These are phyloP conservation scores for Stagonosporopsis rhizophila DNA, from an alignment of 2,329 filamentous ascomycete species.

Conservation along the genomic window DNA sequence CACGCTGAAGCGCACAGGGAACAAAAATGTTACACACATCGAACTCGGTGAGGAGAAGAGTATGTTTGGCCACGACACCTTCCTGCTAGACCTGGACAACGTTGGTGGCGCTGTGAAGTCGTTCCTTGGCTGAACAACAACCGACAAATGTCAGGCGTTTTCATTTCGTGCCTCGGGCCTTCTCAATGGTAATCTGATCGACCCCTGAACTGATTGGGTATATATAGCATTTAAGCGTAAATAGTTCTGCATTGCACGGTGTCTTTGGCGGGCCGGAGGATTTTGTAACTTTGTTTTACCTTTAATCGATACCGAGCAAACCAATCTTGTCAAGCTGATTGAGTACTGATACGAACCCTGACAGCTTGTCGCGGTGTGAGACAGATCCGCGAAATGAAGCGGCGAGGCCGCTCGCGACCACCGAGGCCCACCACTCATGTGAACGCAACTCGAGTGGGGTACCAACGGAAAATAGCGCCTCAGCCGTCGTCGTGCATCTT, in stretches of 20 bases:
- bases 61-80: conserved; percentile 95
- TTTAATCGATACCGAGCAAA: neutral
- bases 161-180: conserved; percentile 8
- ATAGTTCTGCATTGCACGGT: conserved; percentile 36
- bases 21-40: conserved; percentile 81
- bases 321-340: neutral
- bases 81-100: conserved; percentile 88
- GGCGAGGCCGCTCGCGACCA: conserved; percentile 1
- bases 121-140: conserved; percentile 70
- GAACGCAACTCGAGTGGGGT: conserved; percentile 3
- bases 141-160: neutral
- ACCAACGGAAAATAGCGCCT: neutral
- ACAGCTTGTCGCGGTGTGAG: neutral
- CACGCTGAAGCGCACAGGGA: conserved; percentile 78
- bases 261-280: conserved; percentile 20
- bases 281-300: conserved; percentile 9
- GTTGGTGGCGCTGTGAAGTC: conserved; percentile 83
- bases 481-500: conserved; percentile 8
- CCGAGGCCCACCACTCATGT: neutral
- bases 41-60: conserved; percentile 95
- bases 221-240: conserved; percentile 17
- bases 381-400: neutral
- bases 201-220: neutral
- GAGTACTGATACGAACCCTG: neutral
- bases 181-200: neutral